Evolutionary conservation across 2,329 filamentous ascomycete genomes (phyloP), one percentile per base, ranked within the genome.

Genomic region (Neocucurbitaria cava): DNA sequence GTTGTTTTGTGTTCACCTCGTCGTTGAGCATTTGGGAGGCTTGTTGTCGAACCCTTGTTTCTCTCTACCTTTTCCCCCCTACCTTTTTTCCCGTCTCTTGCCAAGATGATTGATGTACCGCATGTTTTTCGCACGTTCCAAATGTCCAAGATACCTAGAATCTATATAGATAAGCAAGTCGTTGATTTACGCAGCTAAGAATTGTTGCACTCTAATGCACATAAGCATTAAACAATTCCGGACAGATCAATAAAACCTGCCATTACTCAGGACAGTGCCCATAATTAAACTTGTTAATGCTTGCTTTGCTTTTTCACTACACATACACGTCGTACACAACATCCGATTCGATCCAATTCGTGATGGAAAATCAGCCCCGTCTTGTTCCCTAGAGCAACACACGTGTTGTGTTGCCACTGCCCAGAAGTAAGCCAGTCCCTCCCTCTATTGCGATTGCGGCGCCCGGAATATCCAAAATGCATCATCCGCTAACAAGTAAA

Each of bases 391-490:
- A 62, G 33, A 47, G 57, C 59, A 62, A 61, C 48, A n/a, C 41
- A 26, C 24, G 33, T 56, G 58, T 55, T 46, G 62, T 61, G n/a
- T n/a, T n/a, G n/a, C n/a, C n/a, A n/a, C n/a, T n/a, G n/a, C n/a
- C n/a, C n/a, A n/a, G n/a, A n/a, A n/a, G n/a, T n/a, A n/a, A n/a
- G n/a, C n/a, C n/a, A n/a, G n/a, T n/a, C n/a, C n/a, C n/a, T n/a
- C 58, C 55, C 44, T 66, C 59, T 70, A 68, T 67, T 49, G 53
- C 56, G 52, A 61, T 61, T 51, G 64, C 63, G 58, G 52, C 46
- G 57, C 47, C 57, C 55, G 35, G n/a, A n/a, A 49, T 58, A 43
- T 51, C 55, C 54, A 56, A 50, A 59, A 59, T 58, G 52, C 59
- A 59, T 48, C 59, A 59, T 48, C 36, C 42, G 56, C 50, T 49